Evolutionary conservation across 2,329 filamentous ascomycete genomes (phyloP).

Genomic region (Zarea fungicola): DNA sequence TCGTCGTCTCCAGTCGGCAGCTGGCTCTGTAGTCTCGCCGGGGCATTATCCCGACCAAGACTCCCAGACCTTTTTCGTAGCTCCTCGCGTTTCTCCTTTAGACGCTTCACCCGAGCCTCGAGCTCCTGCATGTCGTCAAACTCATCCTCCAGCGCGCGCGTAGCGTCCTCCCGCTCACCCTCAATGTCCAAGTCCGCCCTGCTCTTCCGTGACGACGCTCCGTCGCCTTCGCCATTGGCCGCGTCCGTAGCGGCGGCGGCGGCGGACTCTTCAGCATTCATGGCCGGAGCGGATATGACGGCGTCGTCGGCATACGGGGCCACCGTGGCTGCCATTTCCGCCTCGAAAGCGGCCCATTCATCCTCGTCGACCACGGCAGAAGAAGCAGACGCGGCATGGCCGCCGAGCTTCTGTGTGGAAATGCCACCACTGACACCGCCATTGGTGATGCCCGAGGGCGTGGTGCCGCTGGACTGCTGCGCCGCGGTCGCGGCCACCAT

Average conservation of each 20-base stretch:
- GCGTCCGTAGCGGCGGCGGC: constrained; percentile 40
- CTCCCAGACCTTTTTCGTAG: constrained; percentile 39
- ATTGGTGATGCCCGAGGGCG: constrained; percentile 1
- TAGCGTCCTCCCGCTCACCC: constrained; percentile 72
- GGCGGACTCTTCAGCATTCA: constrained; percentile 59
- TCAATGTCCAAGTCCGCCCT: constrained; percentile 51
- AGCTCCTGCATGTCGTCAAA: constrained; percentile 80
- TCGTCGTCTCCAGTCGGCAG: not conserved
- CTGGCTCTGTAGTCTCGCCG: constrained; percentile 3
- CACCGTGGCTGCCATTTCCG: constrained; percentile 59
- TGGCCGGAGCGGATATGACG: constrained; percentile 63
- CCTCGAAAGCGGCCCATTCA: constrained; percentile 84
- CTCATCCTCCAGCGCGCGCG: constrained; percentile 66
- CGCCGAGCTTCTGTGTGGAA: constrained; percentile 1
- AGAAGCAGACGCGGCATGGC: too few relatives aligned
- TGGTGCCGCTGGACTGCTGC: constrained; percentile 17
- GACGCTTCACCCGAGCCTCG: constrained; percentile 61
- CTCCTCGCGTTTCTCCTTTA: constrained; percentile 68
- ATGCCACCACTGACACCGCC: not conserved
- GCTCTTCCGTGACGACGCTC: constrained; percentile 39
- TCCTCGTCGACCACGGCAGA: constrained; percentile 55
- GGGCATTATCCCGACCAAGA: constrained; percentile 20
- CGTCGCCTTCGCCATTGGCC: constrained; percentile 43
- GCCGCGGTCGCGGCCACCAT: constrained; percentile 24
- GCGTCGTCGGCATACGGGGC: constrained; percentile 40